phyloP scores from a whole-genome alignment of 1,284 basidiomycete species.

The Trichosporon coremiiforme region DNA sequence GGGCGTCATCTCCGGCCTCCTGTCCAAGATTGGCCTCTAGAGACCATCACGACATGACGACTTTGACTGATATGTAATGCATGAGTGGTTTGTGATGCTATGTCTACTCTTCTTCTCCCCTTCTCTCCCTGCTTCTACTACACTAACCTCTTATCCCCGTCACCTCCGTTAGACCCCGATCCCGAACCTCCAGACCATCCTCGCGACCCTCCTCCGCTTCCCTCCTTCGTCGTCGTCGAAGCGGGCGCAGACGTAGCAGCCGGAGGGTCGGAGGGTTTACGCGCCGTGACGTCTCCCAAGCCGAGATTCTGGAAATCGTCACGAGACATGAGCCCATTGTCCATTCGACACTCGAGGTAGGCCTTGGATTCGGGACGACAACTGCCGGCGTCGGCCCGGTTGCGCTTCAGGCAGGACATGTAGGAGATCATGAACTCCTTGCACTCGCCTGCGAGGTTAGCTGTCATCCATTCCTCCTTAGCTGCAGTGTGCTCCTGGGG shows the following conservation, averaged over 20 bases:
- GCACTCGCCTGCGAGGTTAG: slow-evolving; percentile 77
- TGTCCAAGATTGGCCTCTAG: neutral
- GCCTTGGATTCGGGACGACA: slow-evolving; percentile 77
- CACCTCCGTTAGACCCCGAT: no score
- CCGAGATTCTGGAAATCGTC: slow-evolving; percentile 88
- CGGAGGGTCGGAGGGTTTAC: neutral
- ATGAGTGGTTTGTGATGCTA: neutral
- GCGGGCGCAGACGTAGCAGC: no score
- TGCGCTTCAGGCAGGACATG: slow-evolving; percentile 77
- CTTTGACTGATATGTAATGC: neutral
- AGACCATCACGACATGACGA: neutral
- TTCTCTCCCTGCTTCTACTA: no score
- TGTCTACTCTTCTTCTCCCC: neutral
- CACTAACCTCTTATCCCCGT: neutral
- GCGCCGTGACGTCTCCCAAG: slow-evolving; percentile 59
- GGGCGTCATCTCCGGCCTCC: slow-evolving; percentile 5
- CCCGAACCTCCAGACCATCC: neutral
- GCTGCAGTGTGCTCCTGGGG: no score
- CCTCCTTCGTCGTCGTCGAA: no score
- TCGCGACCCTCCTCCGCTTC: no score
- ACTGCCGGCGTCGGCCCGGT: slow-evolving; percentile 73
- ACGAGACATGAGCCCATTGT: slow-evolving; percentile 84
- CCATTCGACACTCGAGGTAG: slow-evolving; percentile 92
- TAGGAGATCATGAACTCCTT: slow-evolving; percentile 83
- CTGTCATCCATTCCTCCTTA: no score